Evolutionary conservation across 352 stramenopile genomes (phyloP), one percentile per base, ranked within the genome.

Genomic region (Phytophthora hibernalis): DNA sequence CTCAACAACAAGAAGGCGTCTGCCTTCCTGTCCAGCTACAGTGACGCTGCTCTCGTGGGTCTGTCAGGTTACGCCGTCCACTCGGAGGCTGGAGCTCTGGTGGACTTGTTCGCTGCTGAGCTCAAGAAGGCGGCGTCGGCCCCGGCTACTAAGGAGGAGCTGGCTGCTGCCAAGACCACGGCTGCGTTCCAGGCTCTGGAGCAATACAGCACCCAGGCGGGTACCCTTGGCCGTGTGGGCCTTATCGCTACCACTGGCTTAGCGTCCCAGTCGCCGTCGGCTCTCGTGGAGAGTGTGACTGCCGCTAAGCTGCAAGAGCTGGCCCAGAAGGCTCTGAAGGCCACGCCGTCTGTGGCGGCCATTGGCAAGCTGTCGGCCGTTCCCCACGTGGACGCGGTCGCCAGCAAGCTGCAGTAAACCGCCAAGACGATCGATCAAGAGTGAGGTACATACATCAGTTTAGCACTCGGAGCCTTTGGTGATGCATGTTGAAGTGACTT

Each of bases 331-430:
- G 82, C 86, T 40, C 45, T 93, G 38, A 80, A 85, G 54, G 82
- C 81, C 48, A 80, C 77, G 71, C 88, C 88, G 51, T 91, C 87
- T 40, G 74, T 96, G 61, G 83, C 88, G 49, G 85, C 82, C 56
- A 81, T 95, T 38, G 88, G 88, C 47, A 87, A 90, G 74, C 68
- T 96, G 66, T 74, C 74, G 54, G 50, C 70, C 31, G 84, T 96
- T 54, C 88, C 85, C 15, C 88, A 83, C 65, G 71, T 95, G 44
- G 85, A 96, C 59, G 82, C 68, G 18, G 57, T 96, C 58, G 61
- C 85, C 45, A 77, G 72, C 72, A 92, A 95, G 78, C 83, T 96
- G 61, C 76, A 91, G 73, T 96, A 93, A 78, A 81, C 16, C n/a
- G 57, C 37, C 21, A 54, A 45, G 67, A 61, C 8, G 43, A 67